Evolutionary conservation across 2,329 filamentous ascomycete genomes (phyloP).

Genomic region (Passalora sequoiae): DNA sequence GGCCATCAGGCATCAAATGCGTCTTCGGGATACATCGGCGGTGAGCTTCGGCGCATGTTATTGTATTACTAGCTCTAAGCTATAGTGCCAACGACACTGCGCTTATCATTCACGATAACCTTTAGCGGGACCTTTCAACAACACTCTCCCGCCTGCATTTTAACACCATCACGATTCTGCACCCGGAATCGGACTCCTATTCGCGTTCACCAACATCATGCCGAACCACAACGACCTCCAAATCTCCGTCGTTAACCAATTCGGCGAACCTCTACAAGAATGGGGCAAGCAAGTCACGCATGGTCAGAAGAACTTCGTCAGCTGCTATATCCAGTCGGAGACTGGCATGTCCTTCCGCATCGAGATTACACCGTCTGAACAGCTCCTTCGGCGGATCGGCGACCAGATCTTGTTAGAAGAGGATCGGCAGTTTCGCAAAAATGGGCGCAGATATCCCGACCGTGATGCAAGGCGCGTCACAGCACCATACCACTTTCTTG

Average conservation of each 20-base stretch:
- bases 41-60: too few relatives aligned
- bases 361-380: conserved; percentile 5
- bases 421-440: too few relatives aligned
- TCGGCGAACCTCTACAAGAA: conserved; percentile 6
- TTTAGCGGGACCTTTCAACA: too few relatives aligned
- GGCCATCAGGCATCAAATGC: too few relatives aligned
- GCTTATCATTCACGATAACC: too few relatives aligned
- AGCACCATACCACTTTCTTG: conserved; percentile 6
- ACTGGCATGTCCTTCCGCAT: conserved; percentile 13
- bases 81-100: too few relatives aligned
- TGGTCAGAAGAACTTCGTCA: not conserved
- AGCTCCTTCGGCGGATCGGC: not conserved
- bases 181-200: too few relatives aligned
- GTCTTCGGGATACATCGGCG: too few relatives aligned
- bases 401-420: too few relatives aligned
- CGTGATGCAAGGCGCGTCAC: not conserved
- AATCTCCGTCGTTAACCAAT: conserved; percentile 6
- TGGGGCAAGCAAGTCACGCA: conserved; percentile 6
- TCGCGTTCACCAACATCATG: conserved; percentile 3
- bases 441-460: not conserved
- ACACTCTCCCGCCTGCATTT: too few relatives aligned
- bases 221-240: conserved; percentile 4
- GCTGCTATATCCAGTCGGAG: conserved; percentile 13
- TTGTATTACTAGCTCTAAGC: too few relatives aligned
- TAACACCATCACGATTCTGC: too few relatives aligned